Conservation (phyloP, 169 alveolate species). For the Plasmodium gaboni region DNA sequence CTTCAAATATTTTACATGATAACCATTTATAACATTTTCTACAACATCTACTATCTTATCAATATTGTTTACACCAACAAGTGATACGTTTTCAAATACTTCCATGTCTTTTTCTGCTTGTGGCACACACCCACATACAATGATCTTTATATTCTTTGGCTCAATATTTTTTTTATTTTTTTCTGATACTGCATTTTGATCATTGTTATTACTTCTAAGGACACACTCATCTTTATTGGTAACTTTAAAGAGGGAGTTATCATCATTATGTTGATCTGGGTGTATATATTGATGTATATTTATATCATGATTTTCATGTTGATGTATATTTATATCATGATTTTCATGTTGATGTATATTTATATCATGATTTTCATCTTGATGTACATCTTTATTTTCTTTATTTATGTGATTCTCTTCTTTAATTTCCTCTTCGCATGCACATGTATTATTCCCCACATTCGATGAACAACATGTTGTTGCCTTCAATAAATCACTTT, state of each 20-base stretch:
- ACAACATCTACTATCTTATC: constrained; percentile 96
- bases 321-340: too few relatives aligned
- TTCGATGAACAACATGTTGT: too few relatives aligned
- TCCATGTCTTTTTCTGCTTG: constrained; percentile 92
- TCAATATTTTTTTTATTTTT: not conserved
- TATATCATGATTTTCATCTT: too few relatives aligned
- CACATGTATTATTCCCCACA: too few relatives aligned
- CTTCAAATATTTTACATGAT: constrained; percentile 91
- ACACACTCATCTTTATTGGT: too few relatives aligned
- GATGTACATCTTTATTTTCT: too few relatives aligned
- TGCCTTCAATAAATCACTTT: not conserved
- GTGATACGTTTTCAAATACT: constrained; percentile 81
- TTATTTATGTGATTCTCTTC: not conserved
- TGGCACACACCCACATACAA: constrained; percentile 97
- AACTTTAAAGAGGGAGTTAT: not conserved
- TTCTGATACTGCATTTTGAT: not conserved
- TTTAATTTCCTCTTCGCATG: not conserved
- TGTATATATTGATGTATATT: too few relatives aligned
- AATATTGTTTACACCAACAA: constrained; percentile 91
- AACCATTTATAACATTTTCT: constrained; percentile 96
- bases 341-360: too few relatives aligned
- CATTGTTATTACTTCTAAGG: not conserved
- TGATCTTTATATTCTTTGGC: constrained; percentile 88
- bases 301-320: too few relatives aligned
- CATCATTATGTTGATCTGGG: too few relatives aligned